phyloP scores from a whole-genome alignment of 2,329 filamentous ascomycete genomes.

The Verticillium albo-atrum region DNA sequence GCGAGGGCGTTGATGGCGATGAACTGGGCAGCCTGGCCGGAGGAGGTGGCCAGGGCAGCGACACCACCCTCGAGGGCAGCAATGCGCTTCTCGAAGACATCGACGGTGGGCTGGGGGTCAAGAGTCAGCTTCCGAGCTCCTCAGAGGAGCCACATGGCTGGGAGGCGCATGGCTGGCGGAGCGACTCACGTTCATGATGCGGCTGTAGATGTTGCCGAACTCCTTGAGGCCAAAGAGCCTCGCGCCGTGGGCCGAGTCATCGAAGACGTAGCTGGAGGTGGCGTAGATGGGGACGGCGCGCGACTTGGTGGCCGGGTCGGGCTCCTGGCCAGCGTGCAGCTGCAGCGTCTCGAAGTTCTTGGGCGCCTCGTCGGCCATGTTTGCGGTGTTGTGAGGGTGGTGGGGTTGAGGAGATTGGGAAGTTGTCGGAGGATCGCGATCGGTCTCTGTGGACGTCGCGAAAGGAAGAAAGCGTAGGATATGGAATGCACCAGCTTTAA shows the following conservation, averaged over 20 bases:
- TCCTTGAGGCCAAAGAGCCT: conserved; percentile 96
- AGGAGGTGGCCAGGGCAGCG: conserved; percentile 78
- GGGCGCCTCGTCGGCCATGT: conserved; percentile 42
- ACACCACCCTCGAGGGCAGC: conserved; percentile 93
- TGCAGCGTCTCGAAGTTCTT: conserved; percentile 79
- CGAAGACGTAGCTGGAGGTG: conserved; percentile 85
- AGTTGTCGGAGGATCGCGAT: neutral
- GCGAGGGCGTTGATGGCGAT: conserved; percentile 84
- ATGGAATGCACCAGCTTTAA: neutral
- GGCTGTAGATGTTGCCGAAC: conserved; percentile 95
- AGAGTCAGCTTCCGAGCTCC: neutral
- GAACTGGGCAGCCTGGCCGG: conserved; percentile 89
- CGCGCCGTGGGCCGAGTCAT: conserved; percentile 93
- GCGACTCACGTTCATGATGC: conserved; percentile 81
- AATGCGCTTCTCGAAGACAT: conserved; percentile 94
- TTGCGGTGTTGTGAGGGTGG: conserved; percentile 2
- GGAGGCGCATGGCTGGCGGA: neutral
- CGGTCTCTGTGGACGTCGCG: conserved; percentile 1
- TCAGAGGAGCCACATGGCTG: neutral
- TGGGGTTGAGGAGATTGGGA: neutral
- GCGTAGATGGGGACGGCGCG: conserved; percentile 95
- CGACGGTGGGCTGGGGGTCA: conserved; percentile 69
- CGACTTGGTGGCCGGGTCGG: conserved; percentile 77
- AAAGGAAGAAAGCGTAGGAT: neutral
- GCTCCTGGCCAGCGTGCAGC: conserved; percentile 77